Base-by-base conservation (phyloP, 1,284 basidiomycete species). In the Megacollybia platyphylla region DNA sequence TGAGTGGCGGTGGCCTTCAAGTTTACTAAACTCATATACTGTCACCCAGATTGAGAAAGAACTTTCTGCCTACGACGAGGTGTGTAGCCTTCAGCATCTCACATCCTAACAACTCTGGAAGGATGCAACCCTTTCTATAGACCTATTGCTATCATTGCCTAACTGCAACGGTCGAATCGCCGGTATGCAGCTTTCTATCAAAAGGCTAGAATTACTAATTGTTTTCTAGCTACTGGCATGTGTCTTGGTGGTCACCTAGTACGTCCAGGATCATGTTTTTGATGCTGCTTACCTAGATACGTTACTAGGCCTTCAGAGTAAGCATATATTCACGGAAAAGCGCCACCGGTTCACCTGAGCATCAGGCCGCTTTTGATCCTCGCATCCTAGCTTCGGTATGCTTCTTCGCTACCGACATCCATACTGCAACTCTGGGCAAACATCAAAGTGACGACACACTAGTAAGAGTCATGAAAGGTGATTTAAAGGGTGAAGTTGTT, bases 361-460 rank as follows among this genome's bases (percentile, higher is more conserved):
- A 26, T 2, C 55, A 87, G 85, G 86, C 85, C 44, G 85, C 88
- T 0, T 91, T 94, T 56, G 84, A 96, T 57, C 64, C 71, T 5
- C 78, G 91, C 31, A 74, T 94, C n/a, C 68, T 88, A 5, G 68
- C 89, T 1, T 72, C 86, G 0, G 85, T 93, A 42, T 93, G 91
- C 63, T 96, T 88, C 68, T 96, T 96, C 58, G 88, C 86, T 5
- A 96, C 92, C 4, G 90, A 91, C 57, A 75, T 94, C 44, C 86
- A 94, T 58, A 73, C 72, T 40, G 86, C 87, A 7, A 81, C 87
- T 0, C 79, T 94, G 20, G 88, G 87, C n/a, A 84, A 81, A 57
- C 86, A 85, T 24, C 79, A 83, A 58, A 76, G 71, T 41, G 89
- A 92, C 52, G 74, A 93, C 57, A 77, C 86, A 3, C 71, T 94